phyloP scores from a whole-genome alignment of 2,329 filamentous ascomycete species.

The Xenosphaeropsis pyriputrescens region DNA sequence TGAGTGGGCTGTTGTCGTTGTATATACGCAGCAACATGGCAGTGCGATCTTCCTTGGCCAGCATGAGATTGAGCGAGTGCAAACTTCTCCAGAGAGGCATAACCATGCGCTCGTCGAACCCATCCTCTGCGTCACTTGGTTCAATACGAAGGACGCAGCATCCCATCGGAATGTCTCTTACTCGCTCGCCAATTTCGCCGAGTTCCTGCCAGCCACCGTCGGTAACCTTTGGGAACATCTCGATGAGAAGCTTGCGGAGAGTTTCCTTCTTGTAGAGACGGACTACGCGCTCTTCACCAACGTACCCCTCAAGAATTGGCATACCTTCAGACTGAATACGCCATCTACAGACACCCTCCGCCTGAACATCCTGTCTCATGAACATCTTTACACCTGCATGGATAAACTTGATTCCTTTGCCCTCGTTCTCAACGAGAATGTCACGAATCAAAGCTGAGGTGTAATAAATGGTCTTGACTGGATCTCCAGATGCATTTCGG shows the following conservation, averaged over 20 bases:
- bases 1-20: constrained; percentile 73
- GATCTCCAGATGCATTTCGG: constrained; percentile 76
- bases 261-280: constrained; percentile 65
- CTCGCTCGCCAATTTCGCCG: constrained; percentile 75
- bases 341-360: constrained; percentile 78
- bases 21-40: constrained; percentile 86
- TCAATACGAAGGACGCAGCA: constrained; percentile 84
- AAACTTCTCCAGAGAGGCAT: constrained; percentile 90
- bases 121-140: constrained; percentile 48
- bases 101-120: constrained; percentile 64
- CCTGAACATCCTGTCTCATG: constrained; percentile 90
- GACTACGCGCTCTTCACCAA: constrained; percentile 65
- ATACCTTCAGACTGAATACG: constrained; percentile 91
- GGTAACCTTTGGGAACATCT: constrained; percentile 91
- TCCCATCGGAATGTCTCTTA: constrained; percentile 70
- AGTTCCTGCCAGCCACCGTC: constrained; percentile 61
- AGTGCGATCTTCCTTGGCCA: constrained; percentile 89
- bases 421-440: constrained; percentile 77
- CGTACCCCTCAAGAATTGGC: constrained; percentile 79
- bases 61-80: constrained; percentile 87
- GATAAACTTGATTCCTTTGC: constrained; percentile 84
- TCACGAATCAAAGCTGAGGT: constrained; percentile 72
- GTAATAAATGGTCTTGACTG: constrained; percentile 94
- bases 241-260: constrained; percentile 66
- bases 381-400: constrained; percentile 98